A percentile compares a stretch with the other conserved stretches of the same genome.
These are phyloP conservation scores for Edaphochlamys debaryana DNA, from an alignment of 139 green algal species.

Conservation along the genomic window DNA sequence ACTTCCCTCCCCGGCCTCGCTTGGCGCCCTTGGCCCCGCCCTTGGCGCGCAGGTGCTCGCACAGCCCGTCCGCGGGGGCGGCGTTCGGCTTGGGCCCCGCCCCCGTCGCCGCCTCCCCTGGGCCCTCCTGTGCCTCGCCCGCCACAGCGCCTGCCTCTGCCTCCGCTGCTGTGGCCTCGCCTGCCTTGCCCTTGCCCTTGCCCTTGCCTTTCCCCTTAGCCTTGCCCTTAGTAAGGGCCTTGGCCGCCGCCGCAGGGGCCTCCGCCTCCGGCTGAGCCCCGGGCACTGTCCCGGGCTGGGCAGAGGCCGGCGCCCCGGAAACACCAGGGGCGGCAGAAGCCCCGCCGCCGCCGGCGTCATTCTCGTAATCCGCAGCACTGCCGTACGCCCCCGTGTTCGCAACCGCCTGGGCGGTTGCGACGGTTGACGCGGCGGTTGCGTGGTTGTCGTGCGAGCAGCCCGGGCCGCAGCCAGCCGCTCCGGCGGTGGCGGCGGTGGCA, in stretches of 20 bases:
- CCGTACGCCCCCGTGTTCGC: slow-evolving; percentile 2
- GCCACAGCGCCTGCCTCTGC: too few species aligned
- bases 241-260: too few species aligned
- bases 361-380: background rate
- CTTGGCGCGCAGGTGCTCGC: slow-evolving; percentile 5
- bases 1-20: background rate
- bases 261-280: too few species aligned
- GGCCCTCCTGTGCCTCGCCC: too few species aligned
- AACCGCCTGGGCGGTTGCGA: slow-evolving; percentile 1
- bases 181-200: slow-evolving; percentile 1
- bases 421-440: background rate
- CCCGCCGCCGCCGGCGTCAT: too few species aligned
- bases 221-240: too few species aligned
- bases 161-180: background rate
- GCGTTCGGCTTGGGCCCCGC: background rate
- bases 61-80: background rate
- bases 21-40: background rate
- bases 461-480: background rate
- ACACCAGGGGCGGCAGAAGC: too few species aligned
- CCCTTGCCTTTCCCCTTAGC: background rate
- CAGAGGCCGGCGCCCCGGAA: too few species aligned
- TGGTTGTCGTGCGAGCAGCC: background rate
- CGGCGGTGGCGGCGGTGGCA: background rate
- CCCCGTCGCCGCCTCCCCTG: background rate
- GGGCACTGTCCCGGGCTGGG: too few species aligned